phyloP scores from a whole-genome alignment of 805 yeast genomes.

The Hanseniaspora guilliermondii region DNA sequence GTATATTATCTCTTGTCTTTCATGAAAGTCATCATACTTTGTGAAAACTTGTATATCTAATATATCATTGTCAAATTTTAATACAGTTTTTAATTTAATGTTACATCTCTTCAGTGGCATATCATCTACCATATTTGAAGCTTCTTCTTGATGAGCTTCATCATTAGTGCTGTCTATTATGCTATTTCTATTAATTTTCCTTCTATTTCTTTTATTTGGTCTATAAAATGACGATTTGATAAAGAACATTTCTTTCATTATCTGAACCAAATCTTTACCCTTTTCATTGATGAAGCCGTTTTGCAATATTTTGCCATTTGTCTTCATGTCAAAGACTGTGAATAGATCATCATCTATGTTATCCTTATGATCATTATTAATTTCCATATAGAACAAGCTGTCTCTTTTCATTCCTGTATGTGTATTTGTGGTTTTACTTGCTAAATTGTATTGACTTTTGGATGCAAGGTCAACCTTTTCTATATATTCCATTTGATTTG shows the following conservation, averaged over 20 bases:
- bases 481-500: neutral
- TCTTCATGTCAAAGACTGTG: conserved; percentile 25
- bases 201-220: neutral
- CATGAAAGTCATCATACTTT: conserved; percentile 13
- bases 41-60: conserved; percentile 22
- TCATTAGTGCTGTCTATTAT: conserved; percentile 7
- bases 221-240: conserved; percentile 1
- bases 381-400: conserved; percentile 1
- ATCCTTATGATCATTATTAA: conserved; percentile 18
- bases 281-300: conserved; percentile 26
- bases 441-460: neutral
- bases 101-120: conserved; percentile 25
- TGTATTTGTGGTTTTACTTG: neutral
- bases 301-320: conserved; percentile 25
- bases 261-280: conserved; percentile 24
- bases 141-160: conserved; percentile 1
- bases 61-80: conserved; percentile 26
- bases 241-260: conserved; percentile 16
- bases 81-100: conserved; percentile 23
- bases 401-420: neutral
- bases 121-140: conserved; percentile 21
- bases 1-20: conserved; percentile 19
- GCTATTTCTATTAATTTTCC: neutral
- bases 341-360: conserved; percentile 25
- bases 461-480: neutral